phyloP scores from a whole-genome alignment of 306 rosid species.

The Senna tora region DNA sequence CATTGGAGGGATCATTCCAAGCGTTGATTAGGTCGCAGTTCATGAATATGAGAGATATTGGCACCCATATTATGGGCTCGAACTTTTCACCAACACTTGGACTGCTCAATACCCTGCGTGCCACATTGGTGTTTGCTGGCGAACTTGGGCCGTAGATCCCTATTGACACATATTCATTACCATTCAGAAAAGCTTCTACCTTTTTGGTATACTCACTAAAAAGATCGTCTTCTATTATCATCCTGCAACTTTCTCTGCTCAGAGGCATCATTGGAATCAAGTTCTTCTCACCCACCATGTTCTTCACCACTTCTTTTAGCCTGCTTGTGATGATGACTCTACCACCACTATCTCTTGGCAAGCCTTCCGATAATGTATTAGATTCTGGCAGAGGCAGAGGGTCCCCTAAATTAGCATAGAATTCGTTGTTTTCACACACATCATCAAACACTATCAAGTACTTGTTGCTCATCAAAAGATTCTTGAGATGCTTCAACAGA shows the following conservation, averaged over 20 bases:
- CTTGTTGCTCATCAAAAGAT: neutral
- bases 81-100: neutral
- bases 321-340: slow-evolving; percentile 23
- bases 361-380: neutral
- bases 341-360: slow-evolving; percentile 7
- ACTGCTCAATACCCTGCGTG: neutral
- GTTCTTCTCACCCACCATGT: neutral
- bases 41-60: no score
- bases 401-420: neutral
- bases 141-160: neutral
- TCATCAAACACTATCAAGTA: neutral
- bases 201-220: no score
- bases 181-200: neutral
- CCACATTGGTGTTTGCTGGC: neutral
- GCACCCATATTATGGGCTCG: neutral
- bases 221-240: neutral
- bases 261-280: neutral
- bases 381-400: neutral
- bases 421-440: neutral
- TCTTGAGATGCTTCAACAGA: neutral
- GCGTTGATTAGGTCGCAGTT: no score
- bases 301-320: neutral
- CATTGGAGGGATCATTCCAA: no score
- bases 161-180: neutral
- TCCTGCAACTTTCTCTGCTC: neutral